These are phyloP conservation scores for Stygiomarasmius scandens DNA, from an alignment of 1,284 basidiomycete species.

Conservation along the genomic window DNA sequence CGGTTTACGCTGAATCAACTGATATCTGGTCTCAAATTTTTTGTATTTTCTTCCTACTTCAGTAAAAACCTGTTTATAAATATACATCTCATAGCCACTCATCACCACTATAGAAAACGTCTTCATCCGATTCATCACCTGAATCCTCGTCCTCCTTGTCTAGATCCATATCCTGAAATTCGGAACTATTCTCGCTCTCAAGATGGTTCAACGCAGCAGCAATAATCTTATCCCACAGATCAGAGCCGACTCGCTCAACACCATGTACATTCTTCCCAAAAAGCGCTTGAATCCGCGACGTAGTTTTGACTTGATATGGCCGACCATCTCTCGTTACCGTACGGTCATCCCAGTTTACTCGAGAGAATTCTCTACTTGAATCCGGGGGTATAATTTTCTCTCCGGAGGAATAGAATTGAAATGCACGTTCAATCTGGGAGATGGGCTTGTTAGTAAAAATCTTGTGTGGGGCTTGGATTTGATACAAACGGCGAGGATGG, in stretches of 20 bases:
- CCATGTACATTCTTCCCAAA: neutral
- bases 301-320: neutral
- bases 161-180: no score
- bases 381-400: neutral
- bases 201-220: neutral
- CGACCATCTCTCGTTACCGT: neutral
- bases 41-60: no score
- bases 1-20: no score
- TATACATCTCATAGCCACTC: no score
- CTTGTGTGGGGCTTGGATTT: neutral
- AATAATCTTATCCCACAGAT: neutral
- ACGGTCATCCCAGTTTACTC: neutral
- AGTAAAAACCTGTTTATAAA: no score
- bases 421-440: neutral
- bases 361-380: neutral
- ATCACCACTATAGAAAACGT: no score
- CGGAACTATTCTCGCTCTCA: neutral
- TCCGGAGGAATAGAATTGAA: neutral
- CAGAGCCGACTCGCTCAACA: neutral
- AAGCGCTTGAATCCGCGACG: neutral
- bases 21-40: no score
- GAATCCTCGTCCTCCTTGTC: no score
- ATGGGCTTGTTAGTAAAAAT: neutral
- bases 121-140: no score
- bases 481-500: neutral